Base-by-base conservation (phyloP, 768 basidiomycete species). In the Suillus subluteus region DNA sequence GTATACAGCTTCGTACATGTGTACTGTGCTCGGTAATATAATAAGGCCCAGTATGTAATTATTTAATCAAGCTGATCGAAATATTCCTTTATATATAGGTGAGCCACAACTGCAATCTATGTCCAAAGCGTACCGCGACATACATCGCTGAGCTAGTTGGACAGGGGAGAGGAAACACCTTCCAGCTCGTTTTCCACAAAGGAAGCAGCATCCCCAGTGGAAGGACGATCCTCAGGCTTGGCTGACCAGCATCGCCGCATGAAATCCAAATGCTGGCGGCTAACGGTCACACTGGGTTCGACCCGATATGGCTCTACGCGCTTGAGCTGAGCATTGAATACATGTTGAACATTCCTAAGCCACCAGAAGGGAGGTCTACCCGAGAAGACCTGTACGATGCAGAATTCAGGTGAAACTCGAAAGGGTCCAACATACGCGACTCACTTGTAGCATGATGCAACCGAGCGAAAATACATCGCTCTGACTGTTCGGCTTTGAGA, bases 371-470 rank as follows among this genome's bases (percentile, higher is more conserved):
- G 37, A 16, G 13, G 56, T 58, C 2, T 58, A 38, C 56, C 35
- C n/a, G 56, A 38, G n/a, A 58, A 58, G 5, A 58, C 56, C 56
- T 58, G 37, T 38, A 7, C 13, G n/a, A 37, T 8, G 37, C 16
- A 58, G 38, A 35, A n/a, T 15, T 58, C 21, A 58, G 56, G 56
- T 38, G 37, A 58, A 35, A 58, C 21, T 37, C 56, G 6, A 58
- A 37, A 58, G 5, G n/a, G n/a, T 58, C 37, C 23, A n/a, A 6
- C 37, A 58, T 6, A 8, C 12, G 21, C 13, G 3, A 58, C 37
- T 58, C 1, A 58, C 56, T 13, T 58, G 35, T 15, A 58, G 13
- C 56, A 58, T 58, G 56, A 58, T 58, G 56, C 56, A 58, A 15
- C 56, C 56, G 13, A 58, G 56, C 18, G 56, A 58, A 23, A 58